Base-by-base conservation (phyloP, 129 eudicot species). In the Helianthus tuberosus region DNA sequence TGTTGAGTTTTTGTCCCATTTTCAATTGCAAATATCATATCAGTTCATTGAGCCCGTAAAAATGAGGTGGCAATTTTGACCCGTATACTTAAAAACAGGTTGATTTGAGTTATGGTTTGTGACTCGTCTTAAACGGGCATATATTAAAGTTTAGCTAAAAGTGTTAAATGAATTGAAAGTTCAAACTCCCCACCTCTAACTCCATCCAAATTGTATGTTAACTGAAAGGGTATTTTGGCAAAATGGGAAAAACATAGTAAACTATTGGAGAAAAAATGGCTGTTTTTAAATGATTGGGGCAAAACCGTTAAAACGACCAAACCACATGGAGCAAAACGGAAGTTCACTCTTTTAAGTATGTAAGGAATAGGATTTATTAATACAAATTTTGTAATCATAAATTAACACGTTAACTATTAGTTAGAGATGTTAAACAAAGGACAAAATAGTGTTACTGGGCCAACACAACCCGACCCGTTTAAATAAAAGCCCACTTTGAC, bases 381-480 rank as follows among this genome's bases (percentile, higher is more conserved):
- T 1, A 60, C 1, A 55, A 60, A 8, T 1, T 29, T 60, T 4
- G 9, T 6, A 60, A 29, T 29, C 44, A 60, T 12, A 29, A 1
- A 60, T 12, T 38, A n/a, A 63, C 48, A 63, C 25, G 3, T 63
- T 63, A 14, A 32, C n/a, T 9, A 15, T 52, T 69, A 20, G 23
- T 20, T 15, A 52, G 10, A 69, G 8, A 69, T 35, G 50, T 63
- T 36, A 36, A 36, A 4, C 5, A 63, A 36, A 27, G 11, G 25
- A 38, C 17, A 14, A n/a, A 14, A 13, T 13, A 50, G 14, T 14
- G 43, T 68, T 68, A 6, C 57, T 7, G 8, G 55, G 59, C 23
- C 59, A 68, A 67, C 41, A 27, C 72, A 67, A 49, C 73, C 46
- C 57, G 23, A 27, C 14, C 50, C 36, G 4, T 49, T 68, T 20